Percentiles rank a stretch among this genome's conserved stretches.
These are phyloP conservation scores for Saccharomyces hybrid DNA, from an alignment of 1,139 yeast species.

Conservation along the genomic window DNA sequence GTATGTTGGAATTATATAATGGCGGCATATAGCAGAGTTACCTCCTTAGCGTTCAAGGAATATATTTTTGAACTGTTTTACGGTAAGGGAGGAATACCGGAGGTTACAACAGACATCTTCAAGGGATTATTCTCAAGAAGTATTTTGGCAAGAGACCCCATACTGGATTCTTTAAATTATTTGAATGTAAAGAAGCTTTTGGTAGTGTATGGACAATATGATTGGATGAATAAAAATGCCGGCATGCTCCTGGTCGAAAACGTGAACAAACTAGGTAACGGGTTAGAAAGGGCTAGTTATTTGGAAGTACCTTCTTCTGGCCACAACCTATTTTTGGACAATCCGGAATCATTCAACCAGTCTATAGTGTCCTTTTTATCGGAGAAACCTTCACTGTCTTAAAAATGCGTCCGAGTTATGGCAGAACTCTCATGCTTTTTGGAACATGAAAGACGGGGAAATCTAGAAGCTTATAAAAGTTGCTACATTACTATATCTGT, in stretches of 20 bases:
- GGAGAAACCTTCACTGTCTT: not conserved
- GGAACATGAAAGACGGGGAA: no score
- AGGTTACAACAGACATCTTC: conserved; percentile 42
- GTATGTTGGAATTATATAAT: conserved; percentile 44
- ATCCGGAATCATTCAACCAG: conserved; percentile 50
- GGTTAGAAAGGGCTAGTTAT: conserved; percentile 31
- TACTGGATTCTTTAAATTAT: conserved; percentile 47
- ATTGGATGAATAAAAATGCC: conserved; percentile 73
- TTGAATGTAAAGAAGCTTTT: conserved; percentile 39
- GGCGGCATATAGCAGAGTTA: conserved; percentile 52
- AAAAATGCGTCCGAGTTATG: no score
- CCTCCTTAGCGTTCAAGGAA: conserved; percentile 16
- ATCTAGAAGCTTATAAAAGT: no score
- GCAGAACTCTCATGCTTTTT: no score
- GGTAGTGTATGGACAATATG: conserved; percentile 68
- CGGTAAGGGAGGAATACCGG: conserved; percentile 7
- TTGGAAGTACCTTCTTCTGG: conserved; percentile 47
- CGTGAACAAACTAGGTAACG: conserved; percentile 27
- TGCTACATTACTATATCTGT: not conserved
- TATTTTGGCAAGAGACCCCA: conserved; percentile 57
- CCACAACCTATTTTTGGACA: conserved; percentile 69
- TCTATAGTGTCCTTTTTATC: not conserved
- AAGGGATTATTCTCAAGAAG: conserved; percentile 32
- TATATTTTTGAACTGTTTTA: conserved; percentile 21
- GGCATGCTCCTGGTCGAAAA: conserved; percentile 43